Evolutionary conservation across 2,329 filamentous ascomycete species (phyloP), one percentile per base, ranked within the genome.

Genomic region (Amauroascus verrucosus): DNA sequence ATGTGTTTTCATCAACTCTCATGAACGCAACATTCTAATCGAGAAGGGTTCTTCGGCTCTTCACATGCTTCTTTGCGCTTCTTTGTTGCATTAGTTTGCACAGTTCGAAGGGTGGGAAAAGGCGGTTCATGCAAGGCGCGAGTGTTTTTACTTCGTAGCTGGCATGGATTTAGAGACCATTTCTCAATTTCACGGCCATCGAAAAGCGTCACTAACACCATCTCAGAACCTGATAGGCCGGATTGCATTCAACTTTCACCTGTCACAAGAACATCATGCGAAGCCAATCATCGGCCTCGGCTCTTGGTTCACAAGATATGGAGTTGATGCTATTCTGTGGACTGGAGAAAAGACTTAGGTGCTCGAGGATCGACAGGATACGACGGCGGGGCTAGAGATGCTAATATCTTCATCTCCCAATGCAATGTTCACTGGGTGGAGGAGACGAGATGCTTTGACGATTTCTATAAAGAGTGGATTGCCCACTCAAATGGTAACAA

Each of bases 281-380:
- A 30, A 28, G 14, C 22, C 37, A 49, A 49, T 49, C 33, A 41
- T 41, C 26, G 22, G 33, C 22, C 35, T 40, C 47, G 47, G 47
- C 33, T 9, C 24, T 18, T 14, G 11, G 18, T 40, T 49, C 26
- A 14, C 32, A 38, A 37, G 4, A 48, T n/a, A 37, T 40, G 16
- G 16, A 40, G n/a, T 24, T 40, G 20, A 43, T 26, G 20, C 40
- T 26, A 6, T 43, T 43, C 40, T 9, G 26, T 16, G 2, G 26
- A 18, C 26, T 5, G 33, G 5, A 43, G n/a, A 6, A 26, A 26
- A 43, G 9, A 16, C 20, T 26, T 11, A 24, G 6, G n/a, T n/a
- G n/a, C n/a, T 14, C 22, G 33, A 41, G 33, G 47, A 49, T 49
- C 47, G 47, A 18, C 47, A 49, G 18, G 35, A 49, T 40, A 22